Evolutionary conservation across 2,329 filamentous ascomycete species (phyloP), one percentile per base, ranked within the genome.

Genomic region (Ceratocystis harringtonii): DNA sequence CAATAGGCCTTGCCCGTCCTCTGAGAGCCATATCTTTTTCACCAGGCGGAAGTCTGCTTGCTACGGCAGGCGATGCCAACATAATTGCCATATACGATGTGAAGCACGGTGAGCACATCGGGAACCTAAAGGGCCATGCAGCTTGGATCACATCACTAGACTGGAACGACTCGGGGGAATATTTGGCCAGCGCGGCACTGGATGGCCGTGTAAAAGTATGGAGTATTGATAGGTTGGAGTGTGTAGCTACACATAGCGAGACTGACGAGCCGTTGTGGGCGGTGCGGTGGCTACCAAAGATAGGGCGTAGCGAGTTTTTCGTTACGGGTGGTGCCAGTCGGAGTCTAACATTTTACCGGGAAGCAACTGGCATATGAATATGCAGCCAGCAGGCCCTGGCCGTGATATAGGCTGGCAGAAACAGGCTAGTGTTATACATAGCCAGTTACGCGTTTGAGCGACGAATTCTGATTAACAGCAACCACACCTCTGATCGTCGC

Each of bases 131-230:
- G 0, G 90, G 88, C 0, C 89, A 92, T 73, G 81, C 84, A 0
- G 87, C 89, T 4, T 99, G 92, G 94, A 86, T 99, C 69, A 88
- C 92, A 68, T 88, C 88, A 41, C 79, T 97, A 55, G 90, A 96
- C 73, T 99, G 92, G 90, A 97, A 87, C 74, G 84, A 89, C 72
- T 95, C 89, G 3, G 94, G 94, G 61, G 92, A 97, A 76, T 96
- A 89, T 74, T 78, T 99, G 12, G 80, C 97, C 2, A 95, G 88
- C 72, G 90, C 90, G 61, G 85, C 88, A 1, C 90, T 95, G 74
- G 92, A 97, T 72, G 92, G 94, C 45, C 96, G 95, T 75, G 90
- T 89, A 68, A 96, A 96, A 76, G 89, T 97, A 36, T 99, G 94
- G 94, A 92, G 90, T 36, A 83, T 96, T 67, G 91, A 96, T 71